Evolutionary conservation across 495 filamentous ascomycete species (phyloP).

Genomic region (Hapsidospora chrysogenum): DNA sequence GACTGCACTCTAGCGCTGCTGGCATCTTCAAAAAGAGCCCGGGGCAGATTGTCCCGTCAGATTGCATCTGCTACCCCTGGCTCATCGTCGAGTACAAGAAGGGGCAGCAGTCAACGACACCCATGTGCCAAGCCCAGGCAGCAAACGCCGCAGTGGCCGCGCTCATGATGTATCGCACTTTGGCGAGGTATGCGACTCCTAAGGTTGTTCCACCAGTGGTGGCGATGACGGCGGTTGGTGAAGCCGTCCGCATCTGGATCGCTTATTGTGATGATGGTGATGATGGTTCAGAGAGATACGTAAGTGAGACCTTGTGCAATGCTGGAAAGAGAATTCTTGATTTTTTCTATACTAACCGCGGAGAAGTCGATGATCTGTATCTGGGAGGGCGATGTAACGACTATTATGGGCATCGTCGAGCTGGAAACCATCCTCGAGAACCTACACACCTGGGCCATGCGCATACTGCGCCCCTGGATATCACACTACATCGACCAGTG

Average conservation of each 20-base stretch:
- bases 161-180: slow-evolving; percentile 4
- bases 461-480: slow-evolving; percentile 4
- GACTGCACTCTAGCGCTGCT: background rate
- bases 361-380: background rate
- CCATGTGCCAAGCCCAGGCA: slow-evolving; percentile 1
- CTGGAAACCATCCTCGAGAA: slow-evolving; percentile 8
- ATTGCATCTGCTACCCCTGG: background rate
- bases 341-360: background rate
- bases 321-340: too few species aligned
- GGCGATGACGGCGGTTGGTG: slow-evolving; percentile 4
- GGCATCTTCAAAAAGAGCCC: background rate
- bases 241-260: slow-evolving; percentile 5
- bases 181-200: slow-evolving; percentile 5
- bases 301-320: background rate
- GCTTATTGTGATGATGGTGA: slow-evolving; percentile 5
- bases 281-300: slow-evolving; percentile 2
- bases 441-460: slow-evolving; percentile 6
- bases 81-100: slow-evolving; percentile 1
- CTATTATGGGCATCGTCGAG: slow-evolving; percentile 6
- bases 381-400: slow-evolving; percentile 1
- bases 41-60: too few species aligned
- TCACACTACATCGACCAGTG: slow-evolving; percentile 7
- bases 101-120: background rate
- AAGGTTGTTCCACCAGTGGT: slow-evolving; percentile 8
- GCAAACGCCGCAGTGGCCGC: slow-evolving; percentile 4